Evolutionary conservation across 2,329 filamentous ascomycete species (phyloP), one percentile per base, ranked within the genome.

Genomic region (Fusarium transvaalense): DNA sequence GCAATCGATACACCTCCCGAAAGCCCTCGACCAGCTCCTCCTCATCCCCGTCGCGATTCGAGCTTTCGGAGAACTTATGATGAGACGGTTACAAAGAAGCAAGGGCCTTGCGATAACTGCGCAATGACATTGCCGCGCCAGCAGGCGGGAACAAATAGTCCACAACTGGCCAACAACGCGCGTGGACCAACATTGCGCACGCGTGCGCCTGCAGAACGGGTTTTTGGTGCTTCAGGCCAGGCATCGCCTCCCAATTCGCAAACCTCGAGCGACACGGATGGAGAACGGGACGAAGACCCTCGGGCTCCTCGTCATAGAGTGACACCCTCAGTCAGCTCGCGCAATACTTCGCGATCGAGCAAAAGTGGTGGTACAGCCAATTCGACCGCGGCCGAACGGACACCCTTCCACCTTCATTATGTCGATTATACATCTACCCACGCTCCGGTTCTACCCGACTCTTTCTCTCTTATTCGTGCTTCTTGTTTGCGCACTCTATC

Each of bases 401-500:
- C 81, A 32, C 78, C 81, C 32, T 83, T 83, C 41, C 89, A 91
- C 71, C 86, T 86, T 7, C 89, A 91, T 74, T 90, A 86, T 70
- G 80, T 91, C 50, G 87, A 90, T 74, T 91, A 91, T 74, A 91
- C 88, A 6, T 91, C 89, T 2, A 90, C 88, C 6, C 88, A 91
- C 74, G 89, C 91, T 64, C 88, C 89, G 5, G 80, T 88, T 6
- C 80, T 85, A 2, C 82, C 88, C 15, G 81, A 82, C n/a, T 89
- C 88, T 10, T 91, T 90, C 78, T 88, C 88, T n/a, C 85, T 89
- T 39, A 83, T 91, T 51, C 87, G 89, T 48, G 87, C 88, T 47
- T 89, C 88, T 0, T 91, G 89, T 69, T 79, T 91, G 45, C 86
- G 89, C 34, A 90, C 89, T 0, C 82, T 91, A 12, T 91, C 88